These are phyloP conservation scores for Hemisphaericaspora lyxosophila DNA, from an alignment of 1,139 yeast species.

Conservation along the genomic window DNA sequence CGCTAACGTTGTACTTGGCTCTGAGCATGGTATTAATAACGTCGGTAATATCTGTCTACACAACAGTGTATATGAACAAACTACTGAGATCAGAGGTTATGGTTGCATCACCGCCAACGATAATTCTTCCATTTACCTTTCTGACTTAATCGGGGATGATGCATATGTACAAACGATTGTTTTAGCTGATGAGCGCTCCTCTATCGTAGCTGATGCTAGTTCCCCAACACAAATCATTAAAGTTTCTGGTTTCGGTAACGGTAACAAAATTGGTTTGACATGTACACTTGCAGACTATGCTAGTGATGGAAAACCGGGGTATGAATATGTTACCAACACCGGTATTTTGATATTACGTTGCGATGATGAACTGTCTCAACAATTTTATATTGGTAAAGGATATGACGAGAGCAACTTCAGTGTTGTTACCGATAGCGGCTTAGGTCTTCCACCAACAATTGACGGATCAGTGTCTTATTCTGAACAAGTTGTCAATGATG, in stretches of 20 bases:
- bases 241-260: conserved; percentile 34
- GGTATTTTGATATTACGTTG: conserved; percentile 24
- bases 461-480: conserved; percentile 16
- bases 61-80: conserved; percentile 24
- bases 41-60: conserved; percentile 32
- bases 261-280: conserved; percentile 26
- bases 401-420: conserved; percentile 15
- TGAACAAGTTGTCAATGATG: conserved; percentile 20
- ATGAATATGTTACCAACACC: conserved; percentile 15
- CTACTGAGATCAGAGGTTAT: conserved; percentile 24
- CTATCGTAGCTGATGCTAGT: conserved; percentile 21
- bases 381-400: conserved; percentile 27
- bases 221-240: conserved; percentile 21
- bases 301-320: conserved; percentile 13
- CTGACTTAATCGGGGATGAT: conserved; percentile 18
- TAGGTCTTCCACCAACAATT: conserved; percentile 13
- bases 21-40: conserved; percentile 22
- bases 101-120: conserved; percentile 30
- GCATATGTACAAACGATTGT: conserved; percentile 23
- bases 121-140: conserved; percentile 22
- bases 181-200: conserved; percentile 20
- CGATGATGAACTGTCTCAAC: conserved; percentile 12
- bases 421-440: conserved; percentile 18
- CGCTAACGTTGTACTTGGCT: conserved; percentile 24
- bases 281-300: conserved; percentile 16